Conservation (phyloP, 2,329 filamentous ascomycete genomes). For the Emergomyces africanus region DNA sequence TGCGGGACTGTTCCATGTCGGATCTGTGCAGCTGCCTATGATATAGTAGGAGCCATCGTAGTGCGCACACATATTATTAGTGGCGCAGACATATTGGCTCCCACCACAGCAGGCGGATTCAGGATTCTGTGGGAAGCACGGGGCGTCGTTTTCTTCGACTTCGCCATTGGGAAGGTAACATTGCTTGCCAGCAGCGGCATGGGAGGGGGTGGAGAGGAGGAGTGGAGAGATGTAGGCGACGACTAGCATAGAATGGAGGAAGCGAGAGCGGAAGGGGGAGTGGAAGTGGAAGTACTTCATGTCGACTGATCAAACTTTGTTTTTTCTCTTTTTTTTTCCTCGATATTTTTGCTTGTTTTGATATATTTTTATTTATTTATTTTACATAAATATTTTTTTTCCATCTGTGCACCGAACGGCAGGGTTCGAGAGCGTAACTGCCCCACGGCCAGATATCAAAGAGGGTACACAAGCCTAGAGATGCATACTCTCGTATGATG, state of each 20-base stretch:
- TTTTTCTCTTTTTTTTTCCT: no score
- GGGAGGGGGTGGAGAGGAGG: background rate
- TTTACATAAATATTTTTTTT: background rate
- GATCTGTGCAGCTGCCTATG: slow-evolving; percentile 3
- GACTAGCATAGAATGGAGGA: background rate
- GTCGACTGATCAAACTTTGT: background rate
- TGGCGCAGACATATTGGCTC: slow-evolving; percentile 3
- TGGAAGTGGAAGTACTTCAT: background rate
- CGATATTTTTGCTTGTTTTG: background rate
- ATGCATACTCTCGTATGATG: background rate
- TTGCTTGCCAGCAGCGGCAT: background rate
- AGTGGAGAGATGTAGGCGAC: background rate
- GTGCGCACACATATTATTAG: slow-evolving; percentile 4
- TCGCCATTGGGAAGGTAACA: slow-evolving; percentile 4
- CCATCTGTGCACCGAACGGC: no score
- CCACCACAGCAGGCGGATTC: slow-evolving; percentile 4
- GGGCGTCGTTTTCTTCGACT: background rate
- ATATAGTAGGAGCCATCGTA: slow-evolving; percentile 1
- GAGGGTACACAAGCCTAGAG: background rate
- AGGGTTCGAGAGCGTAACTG: background rate
- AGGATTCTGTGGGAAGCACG: slow-evolving; percentile 4
- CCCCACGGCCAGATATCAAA: background rate
- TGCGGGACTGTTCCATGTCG: slow-evolving; percentile 1
- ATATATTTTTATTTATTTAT: background rate
- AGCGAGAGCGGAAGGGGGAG: no score